Evolutionary conservation across 805 yeast species (phyloP).

Genomic region (Scheffersomyces coipomensis): DNA sequence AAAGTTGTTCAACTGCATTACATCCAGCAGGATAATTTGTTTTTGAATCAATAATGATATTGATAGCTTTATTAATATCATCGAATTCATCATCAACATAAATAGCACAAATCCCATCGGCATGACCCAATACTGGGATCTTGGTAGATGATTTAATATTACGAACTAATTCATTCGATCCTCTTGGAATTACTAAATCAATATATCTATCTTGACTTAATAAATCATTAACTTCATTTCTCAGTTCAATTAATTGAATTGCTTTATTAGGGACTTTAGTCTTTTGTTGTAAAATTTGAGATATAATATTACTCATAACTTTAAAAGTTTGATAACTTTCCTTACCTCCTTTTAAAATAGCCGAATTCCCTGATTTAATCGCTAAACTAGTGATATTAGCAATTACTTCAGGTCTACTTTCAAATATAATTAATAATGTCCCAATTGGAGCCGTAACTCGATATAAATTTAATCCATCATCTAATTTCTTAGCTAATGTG

Average conservation of each 20-base stretch:
- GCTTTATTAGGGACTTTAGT: constrained; percentile 81
- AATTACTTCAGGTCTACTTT: constrained; percentile 96
- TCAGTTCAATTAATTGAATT: constrained; percentile 81
- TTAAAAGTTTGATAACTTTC: constrained; percentile 85
- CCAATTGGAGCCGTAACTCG: constrained; percentile 94
- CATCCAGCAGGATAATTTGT: constrained; percentile 99
- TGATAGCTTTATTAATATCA: constrained; percentile 72
- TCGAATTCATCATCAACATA: constrained; percentile 80
- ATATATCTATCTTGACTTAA: constrained; percentile 83
- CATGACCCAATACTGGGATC: constrained; percentile 97
- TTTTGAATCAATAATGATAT: constrained; percentile 80
- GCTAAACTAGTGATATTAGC: constrained; percentile 96
- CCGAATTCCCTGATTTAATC: constrained; percentile 94
- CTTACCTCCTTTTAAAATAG: constrained; percentile 96
- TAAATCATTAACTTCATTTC: constrained; percentile 86
- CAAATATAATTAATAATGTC: constrained; percentile 87
- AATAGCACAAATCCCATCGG: constrained; percentile 94
- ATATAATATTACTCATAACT: constrained; percentile 73
- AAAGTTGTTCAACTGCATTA: constrained; percentile 88
- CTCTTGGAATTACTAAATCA: constrained; percentile 95
- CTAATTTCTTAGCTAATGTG: constrained; percentile 79
- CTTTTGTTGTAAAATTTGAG: constrained; percentile 48
- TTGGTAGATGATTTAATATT: constrained; percentile 83
- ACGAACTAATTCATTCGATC: constrained; percentile 90
- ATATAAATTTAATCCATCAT: constrained; percentile 81